Conservation (phyloP, 768 basidiomycete species). For the Mycena vitilis region DNA sequence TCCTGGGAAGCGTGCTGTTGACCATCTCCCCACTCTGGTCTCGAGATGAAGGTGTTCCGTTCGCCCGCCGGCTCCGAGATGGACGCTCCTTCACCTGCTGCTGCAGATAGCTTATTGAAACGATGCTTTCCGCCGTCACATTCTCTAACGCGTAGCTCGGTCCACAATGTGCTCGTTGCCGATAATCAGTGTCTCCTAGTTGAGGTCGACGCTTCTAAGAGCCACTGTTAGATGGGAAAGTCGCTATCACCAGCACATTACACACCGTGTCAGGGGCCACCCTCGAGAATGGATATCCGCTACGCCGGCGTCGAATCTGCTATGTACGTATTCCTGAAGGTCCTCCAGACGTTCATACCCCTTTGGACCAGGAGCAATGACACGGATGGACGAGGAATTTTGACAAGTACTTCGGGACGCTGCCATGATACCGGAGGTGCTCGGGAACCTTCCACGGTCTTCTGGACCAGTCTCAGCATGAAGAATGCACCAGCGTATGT, state of each 20-base stretch:
- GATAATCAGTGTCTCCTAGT: conserved; percentile 9
- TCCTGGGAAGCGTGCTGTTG: conserved; percentile 4
- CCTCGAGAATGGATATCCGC: conserved; percentile 6
- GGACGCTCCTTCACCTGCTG: not conserved
- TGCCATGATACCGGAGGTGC: too few species aligned
- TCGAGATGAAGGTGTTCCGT: conserved; percentile 18
- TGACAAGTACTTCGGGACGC: too few species aligned
- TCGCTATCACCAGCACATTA: conserved; percentile 20
- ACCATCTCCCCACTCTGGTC: conserved; percentile 4
- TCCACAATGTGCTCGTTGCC: conserved; percentile 15
- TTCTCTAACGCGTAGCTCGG: conserved; percentile 23
- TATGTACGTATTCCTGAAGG: conserved; percentile 28
- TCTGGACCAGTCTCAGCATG: too few species aligned
- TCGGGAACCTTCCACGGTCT: too few species aligned
- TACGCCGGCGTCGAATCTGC: conserved; percentile 30
- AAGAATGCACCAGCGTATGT: too few species aligned
- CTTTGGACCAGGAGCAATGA: conserved; percentile 10
- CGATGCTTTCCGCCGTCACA: conserved; percentile 19
- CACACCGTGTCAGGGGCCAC: conserved; percentile 24
- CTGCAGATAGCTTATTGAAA: conserved; percentile 14
- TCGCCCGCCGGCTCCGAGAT: conserved; percentile 13
- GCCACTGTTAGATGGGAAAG: not conserved
- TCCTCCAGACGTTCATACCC: conserved; percentile 24
- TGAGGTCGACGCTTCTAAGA: conserved; percentile 16
- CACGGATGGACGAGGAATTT: conserved; percentile 10